A percentile compares a stretch with the other conserved stretches of the same genome.
Evolutionary conservation across 2,329 filamentous ascomycete species (phyloP).

Genomic region (Monosporascus cannonballus): DNA sequence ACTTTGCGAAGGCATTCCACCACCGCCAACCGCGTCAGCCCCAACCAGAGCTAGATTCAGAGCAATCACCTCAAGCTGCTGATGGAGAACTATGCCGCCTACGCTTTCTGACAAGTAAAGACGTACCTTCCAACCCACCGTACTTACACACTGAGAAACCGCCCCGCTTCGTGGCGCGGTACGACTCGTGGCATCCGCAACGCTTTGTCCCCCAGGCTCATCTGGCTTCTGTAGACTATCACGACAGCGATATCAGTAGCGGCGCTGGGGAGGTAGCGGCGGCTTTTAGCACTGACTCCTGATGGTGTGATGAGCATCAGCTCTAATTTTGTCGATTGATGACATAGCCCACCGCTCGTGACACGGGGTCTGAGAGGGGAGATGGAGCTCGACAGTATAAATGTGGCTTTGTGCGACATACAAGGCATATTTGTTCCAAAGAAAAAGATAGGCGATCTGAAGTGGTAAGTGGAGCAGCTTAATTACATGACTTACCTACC

Average conservation of each 20-base stretch:
- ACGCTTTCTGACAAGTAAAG: conserved; percentile 7
- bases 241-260: conserved; percentile 6
- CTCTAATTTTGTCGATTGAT: too few relatives aligned
- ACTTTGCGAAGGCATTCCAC: conserved; percentile 2
- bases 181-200: conserved; percentile 8
- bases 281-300: conserved; percentile 1
- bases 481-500: too few relatives aligned
- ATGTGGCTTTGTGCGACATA: too few relatives aligned
- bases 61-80: background rate
- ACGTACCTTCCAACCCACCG: conserved; percentile 3
- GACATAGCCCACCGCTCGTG: too few relatives aligned
- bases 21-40: conserved; percentile 1
- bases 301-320: too few relatives aligned
- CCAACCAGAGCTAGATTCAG: background rate
- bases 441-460: too few relatives aligned
- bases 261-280: conserved; percentile 8
- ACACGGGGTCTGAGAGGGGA: too few relatives aligned
- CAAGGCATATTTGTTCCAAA: too few relatives aligned
- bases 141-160: conserved; percentile 5
- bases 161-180: conserved; percentile 7
- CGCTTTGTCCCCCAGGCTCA: conserved; percentile 4
- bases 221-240: background rate
- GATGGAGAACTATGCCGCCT: conserved; percentile 1
- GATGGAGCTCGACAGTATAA: too few relatives aligned
- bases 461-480: too few relatives aligned